phyloP scores from a whole-genome alignment of 2,329 filamentous ascomycete species.

The Aspergillus sp. region DNA sequence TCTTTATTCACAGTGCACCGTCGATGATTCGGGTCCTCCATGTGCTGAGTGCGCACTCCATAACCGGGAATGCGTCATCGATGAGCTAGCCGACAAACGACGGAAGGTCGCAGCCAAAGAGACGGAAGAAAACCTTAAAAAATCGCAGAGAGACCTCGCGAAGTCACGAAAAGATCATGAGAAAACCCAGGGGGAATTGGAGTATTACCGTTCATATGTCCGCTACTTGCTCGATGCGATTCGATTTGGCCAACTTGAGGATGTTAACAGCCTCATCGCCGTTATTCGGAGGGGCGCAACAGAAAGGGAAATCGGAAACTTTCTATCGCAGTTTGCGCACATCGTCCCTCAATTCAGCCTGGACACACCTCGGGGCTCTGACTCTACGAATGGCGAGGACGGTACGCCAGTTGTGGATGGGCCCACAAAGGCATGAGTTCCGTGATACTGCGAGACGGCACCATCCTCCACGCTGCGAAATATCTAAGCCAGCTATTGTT shows the following conservation, averaged over 20 bases:
- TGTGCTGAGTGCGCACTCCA: conserved; percentile 37
- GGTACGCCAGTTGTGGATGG: background rate
- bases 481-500: background rate
- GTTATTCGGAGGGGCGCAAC: conserved; percentile 24
- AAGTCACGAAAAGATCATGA: conserved; percentile 18
- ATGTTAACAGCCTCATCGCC: conserved; percentile 26
- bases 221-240: conserved; percentile 29
- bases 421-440: background rate
- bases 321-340: background rate
- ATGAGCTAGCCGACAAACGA: conserved; percentile 36
- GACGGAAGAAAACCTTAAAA: conserved; percentile 33
- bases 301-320: background rate
- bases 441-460: background rate
- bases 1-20: conserved; percentile 27
- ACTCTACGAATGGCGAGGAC: background rate
- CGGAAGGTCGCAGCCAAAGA: conserved; percentile 34
- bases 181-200: background rate
- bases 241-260: conserved; percentile 19
- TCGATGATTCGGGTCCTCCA: conserved; percentile 23
- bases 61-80: conserved; percentile 33
- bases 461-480: background rate
- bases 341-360: background rate
- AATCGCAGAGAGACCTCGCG: conserved; percentile 20
- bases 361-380: background rate
- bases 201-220: conserved; percentile 26